Base-by-base conservation (phyloP, 2,329 filamentous ascomycete genomes). In the Alternaria gaisen region DNA sequence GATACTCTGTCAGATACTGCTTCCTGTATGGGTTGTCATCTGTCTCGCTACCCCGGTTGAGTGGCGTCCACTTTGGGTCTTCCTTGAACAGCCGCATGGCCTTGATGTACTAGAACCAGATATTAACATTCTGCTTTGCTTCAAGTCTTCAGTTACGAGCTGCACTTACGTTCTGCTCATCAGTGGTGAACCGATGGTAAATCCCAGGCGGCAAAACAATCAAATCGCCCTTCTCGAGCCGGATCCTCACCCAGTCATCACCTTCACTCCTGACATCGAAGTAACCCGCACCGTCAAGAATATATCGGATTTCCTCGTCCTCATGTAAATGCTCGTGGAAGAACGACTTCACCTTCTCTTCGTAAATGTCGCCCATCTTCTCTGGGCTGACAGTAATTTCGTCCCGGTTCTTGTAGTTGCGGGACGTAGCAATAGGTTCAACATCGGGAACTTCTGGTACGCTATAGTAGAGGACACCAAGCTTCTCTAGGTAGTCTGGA, bases 11-110 rank as follows among this genome's bases (percentile, higher is more conserved):
- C 59, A 95, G 87, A 77, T 89, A 91, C 53, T 85, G 81, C 84
- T 92, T 87, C 60, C 95, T 88, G 77, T 89, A 91, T 53, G 85
- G 81, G 80, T 98, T 99, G 61, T 78, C 78, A 76, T 98, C 93
- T 43, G 97, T 86, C 50, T 94, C 91, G 5, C 83, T 80, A 7
- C 86, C 88, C 58, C 95, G 88, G 82, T 97, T 97, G 68, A 99
- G 80, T 14, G 95, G 91, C 36, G 93, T 98, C 95, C 95, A 99
- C 82, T 98, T 97, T 34, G 95, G 95, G 81, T 98, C 94, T 67
- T 98, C 95, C 83, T 98, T 94, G 87, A 98, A 99, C 53, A 99
- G 84, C 58, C 95, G 87, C 92, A 98, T 94, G 14, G 95, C 95
- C 76, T 96, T 92, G 68, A 97, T 92, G 76, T 94, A 97, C 94